Base-by-base conservation (phyloP, 805 yeast genomes). In the Candida endomychidarum region DNA sequence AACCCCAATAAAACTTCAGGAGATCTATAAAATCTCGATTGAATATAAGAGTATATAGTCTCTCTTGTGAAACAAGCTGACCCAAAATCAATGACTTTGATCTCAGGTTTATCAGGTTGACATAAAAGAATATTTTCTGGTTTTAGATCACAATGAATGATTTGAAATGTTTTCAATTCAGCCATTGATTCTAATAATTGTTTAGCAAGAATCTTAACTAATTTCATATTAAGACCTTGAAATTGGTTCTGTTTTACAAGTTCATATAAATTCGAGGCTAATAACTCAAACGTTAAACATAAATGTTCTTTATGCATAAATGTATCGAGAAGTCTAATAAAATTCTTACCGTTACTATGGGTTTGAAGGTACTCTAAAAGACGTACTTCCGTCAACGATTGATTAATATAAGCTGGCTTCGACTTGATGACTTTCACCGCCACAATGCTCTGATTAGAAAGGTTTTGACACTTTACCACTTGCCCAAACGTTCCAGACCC, bases 401-500 rank as follows among this genome's bases (percentile, higher is more conserved):
- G 99, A 56, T 87, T 89, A 59, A 89, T 71, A 55, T 84, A 90
- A 8, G 95, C 96, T 4, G 96, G 87, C 56, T 85, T 85, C 24
- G 96, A 84, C 59, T 91, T 93, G 43, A 93, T 86, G 31, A 93
- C 95, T 63, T 93, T 93, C 25, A 93, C 95, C 1, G 99, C 99
- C 18, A 90, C 86, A 15, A 91, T 78, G 46, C 87, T 91, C 56
- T 88, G 93, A 33, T 89, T 86, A 27, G 75, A 59, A 55, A 84
- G 67, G 51, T 81, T 77, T 58, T 87, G 96, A 63, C 97, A 91
- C 64, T 91, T 93, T 29, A 90, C 95, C 34, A 93, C 99, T 65
- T 93, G 98, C 8, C 99, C 99, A 71, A 93, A 93, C 1, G 99
- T 90, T 2, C 99, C 99, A 46, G 90, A 91, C 0, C 99, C 99